Evolutionary conservation across 2,329 filamentous ascomycete genomes (phyloP).

Genomic region (Alternaria alternata): DNA sequence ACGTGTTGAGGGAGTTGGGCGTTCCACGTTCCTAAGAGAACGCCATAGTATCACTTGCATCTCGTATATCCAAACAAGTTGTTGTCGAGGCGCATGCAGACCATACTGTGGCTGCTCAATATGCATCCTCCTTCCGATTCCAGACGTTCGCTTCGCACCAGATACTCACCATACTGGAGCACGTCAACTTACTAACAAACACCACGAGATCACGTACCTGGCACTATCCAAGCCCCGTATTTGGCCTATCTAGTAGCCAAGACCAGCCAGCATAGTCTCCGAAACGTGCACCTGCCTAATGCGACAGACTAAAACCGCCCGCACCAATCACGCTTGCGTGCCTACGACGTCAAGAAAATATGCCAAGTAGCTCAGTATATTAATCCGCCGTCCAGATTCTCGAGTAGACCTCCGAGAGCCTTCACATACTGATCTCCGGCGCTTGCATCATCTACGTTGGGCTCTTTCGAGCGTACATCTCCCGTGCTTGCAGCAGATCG

Average conservation of each 20-base stretch:
- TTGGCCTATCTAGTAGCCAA: conserved; percentile 19
- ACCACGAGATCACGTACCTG: conserved; percentile 21
- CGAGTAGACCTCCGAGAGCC: conserved; percentile 6
- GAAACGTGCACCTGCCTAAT: conserved; percentile 16
- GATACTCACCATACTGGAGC: conserved; percentile 17
- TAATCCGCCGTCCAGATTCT: conserved; percentile 35
- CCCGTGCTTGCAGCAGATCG: conserved; percentile 30
- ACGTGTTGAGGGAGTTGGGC: conserved; percentile 51
- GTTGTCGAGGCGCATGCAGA: neutral
- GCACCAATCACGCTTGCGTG: conserved; percentile 26
- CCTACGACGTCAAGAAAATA: conserved; percentile 10
- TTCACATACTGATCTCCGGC: conserved; percentile 29
- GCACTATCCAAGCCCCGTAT: conserved; percentile 18
- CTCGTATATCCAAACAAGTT: neutral
- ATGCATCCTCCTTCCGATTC: conserved; percentile 29
- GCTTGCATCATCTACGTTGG: conserved; percentile 19
- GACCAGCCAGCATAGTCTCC: conserved; percentile 12
- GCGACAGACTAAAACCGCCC: conserved; percentile 13
- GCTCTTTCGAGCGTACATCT: conserved; percentile 28
- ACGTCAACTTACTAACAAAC: conserved; percentile 18
- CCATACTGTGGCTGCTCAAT: neutral
- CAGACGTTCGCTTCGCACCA: conserved; percentile 20
- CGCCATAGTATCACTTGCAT: neutral
- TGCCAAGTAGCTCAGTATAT: conserved; percentile 39
- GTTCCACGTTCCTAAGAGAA: conserved; percentile 18